These are phyloP conservation scores for Yamadazyma spencermartinsiae DNA, from an alignment of 1,139 yeast species.

Conservation along the genomic window DNA sequence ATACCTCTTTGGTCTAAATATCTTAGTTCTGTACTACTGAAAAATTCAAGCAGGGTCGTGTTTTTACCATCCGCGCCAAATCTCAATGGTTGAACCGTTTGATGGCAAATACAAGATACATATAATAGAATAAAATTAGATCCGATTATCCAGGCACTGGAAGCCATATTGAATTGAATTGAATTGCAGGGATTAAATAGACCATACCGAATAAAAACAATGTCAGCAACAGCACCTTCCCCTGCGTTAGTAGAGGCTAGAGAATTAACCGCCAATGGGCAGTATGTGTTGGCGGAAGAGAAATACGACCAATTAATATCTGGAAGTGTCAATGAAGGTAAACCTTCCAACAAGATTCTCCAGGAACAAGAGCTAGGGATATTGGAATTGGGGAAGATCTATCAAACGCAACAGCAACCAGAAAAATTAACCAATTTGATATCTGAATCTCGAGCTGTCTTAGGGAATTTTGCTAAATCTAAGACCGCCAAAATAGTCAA, in stretches of 20 bases:
- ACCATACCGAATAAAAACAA: too few relatives aligned
- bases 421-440: constrained; percentile 62
- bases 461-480: constrained; percentile 83
- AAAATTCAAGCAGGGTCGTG: constrained; percentile 1
- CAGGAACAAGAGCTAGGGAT: constrained; percentile 64
- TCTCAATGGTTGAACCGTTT: not conserved
- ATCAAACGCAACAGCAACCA: constrained; percentile 44
- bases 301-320: constrained; percentile 20
- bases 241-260: constrained; percentile 54
- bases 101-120: constrained; percentile 4
- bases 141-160: too few relatives aligned
- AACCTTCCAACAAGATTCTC: constrained; percentile 13
- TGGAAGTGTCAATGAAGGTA: constrained; percentile 10
- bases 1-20: too few relatives aligned
- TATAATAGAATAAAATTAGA: too few relatives aligned
- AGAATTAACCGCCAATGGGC: constrained; percentile 47
- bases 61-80: not conserved
- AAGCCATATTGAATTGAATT: too few relatives aligned
- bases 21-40: too few relatives aligned
- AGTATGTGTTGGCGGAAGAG: constrained; percentile 57
- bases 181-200: too few relatives aligned
- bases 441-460: constrained; percentile 65
- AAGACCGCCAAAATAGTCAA: constrained; percentile 89
- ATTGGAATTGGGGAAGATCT: constrained; percentile 61
- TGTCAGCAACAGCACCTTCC: constrained; percentile 23